Conservation (phyloP, 2,329 filamentous ascomycete genomes). For the Diaporthe sp. region DNA sequence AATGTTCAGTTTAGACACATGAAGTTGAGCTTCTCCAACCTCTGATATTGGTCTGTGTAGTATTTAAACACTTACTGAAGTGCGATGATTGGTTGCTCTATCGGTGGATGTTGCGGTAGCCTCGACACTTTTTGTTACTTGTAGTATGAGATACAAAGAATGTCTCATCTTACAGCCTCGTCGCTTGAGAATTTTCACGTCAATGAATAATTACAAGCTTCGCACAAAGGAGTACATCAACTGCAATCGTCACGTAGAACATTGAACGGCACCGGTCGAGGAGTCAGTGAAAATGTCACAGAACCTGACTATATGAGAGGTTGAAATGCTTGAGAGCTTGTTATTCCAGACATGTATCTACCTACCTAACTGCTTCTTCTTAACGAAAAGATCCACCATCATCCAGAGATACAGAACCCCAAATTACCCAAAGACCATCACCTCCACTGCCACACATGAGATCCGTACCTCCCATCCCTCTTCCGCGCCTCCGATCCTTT, state of each 20-base stretch:
- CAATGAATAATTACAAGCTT: neutral
- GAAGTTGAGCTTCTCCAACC: neutral
- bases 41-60: neutral
- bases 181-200: neutral
- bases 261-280: neutral
- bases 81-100: neutral
- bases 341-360: neutral
- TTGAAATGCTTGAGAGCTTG: neutral
- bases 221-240: neutral
- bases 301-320: neutral
- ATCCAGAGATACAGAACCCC: neutral
- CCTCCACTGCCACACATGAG: neutral
- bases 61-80: neutral
- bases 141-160: neutral
- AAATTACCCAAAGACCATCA: neutral
- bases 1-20: neutral
- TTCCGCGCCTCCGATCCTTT: neutral
- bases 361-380: no score
- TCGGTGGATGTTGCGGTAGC: neutral
- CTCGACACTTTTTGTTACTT: neutral
- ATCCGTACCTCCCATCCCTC: neutral
- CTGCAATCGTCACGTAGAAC: neutral
- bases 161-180: neutral
- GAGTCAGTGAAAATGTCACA: neutral
- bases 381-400: neutral